Evolutionary conservation across 495 filamentous ascomycete genomes (phyloP).

Genomic region (Penicillium paradoxum): DNA sequence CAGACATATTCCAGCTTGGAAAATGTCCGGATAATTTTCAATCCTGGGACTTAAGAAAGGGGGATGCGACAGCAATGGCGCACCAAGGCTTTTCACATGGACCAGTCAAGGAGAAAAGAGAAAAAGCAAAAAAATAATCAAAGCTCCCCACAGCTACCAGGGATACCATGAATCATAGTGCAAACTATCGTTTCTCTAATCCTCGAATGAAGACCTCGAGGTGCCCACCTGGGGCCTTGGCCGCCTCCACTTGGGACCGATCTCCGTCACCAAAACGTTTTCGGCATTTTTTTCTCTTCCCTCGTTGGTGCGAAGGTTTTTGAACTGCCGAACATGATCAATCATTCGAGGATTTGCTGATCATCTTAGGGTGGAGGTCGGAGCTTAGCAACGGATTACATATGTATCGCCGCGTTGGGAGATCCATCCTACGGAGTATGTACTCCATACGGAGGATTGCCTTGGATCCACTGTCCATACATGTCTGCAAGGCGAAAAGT

Average conservation of each 20-base stretch:
- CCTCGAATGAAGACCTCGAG: neutral
- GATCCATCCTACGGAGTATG: too few relatives aligned
- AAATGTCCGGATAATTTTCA: neutral
- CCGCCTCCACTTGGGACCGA: constrained; percentile 19
- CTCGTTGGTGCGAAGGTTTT: constrained; percentile 11
- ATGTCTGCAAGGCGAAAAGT: too few relatives aligned
- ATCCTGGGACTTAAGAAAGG: neutral
- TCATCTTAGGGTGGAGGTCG: too few relatives aligned
- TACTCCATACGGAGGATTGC: too few relatives aligned
- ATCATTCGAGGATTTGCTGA: too few relatives aligned
- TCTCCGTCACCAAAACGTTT: constrained; percentile 22
- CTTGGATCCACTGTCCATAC: too few relatives aligned
- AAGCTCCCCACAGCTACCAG: neutral
- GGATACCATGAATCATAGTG: constrained; percentile 3
- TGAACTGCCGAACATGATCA: constrained; percentile 15
- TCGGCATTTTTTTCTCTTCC: constrained; percentile 17
- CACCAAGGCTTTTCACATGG: too few relatives aligned
- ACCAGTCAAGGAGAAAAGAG: neutral
- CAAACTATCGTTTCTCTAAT: constrained; percentile 4
- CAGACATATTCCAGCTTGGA: constrained; percentile 20
- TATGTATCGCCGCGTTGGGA: too few relatives aligned
- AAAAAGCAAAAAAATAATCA: neutral
- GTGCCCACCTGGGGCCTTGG: neutral
- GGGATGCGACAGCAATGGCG: neutral
- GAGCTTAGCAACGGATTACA: too few relatives aligned